phyloP scores from a whole-genome alignment of 2,329 filamentous ascomycete species.

The Talaromyces sp. region DNA sequence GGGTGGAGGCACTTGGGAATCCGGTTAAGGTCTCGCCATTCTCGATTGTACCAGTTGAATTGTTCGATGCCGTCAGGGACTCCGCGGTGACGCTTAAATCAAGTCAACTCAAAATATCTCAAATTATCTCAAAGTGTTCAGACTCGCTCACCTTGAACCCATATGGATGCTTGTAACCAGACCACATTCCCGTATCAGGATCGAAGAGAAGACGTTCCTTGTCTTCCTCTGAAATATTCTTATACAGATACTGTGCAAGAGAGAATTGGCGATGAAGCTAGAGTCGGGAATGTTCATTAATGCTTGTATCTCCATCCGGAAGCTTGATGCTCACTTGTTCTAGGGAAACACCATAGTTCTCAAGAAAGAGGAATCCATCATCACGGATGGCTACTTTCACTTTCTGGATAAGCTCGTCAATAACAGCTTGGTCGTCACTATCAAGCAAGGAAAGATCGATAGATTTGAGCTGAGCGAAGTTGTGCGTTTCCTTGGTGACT shows the following conservation, averaged over 20 bases:
- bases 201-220: slow-evolving; percentile 48
- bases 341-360: slow-evolving; percentile 51
- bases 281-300: not conserved
- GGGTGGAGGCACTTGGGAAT: slow-evolving; percentile 47
- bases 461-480: slow-evolving; percentile 43
- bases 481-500: slow-evolving; percentile 44
- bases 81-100: slow-evolving; percentile 39
- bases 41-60: slow-evolving; percentile 52
- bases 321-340: slow-evolving; percentile 29
- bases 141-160: slow-evolving; percentile 30
- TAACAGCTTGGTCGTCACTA: slow-evolving; percentile 41
- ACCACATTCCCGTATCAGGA: slow-evolving; percentile 49
- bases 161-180: slow-evolving; percentile 50
- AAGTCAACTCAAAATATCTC: slow-evolving; percentile 2
- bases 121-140: slow-evolving; percentile 28
- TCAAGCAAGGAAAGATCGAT: slow-evolving; percentile 46
- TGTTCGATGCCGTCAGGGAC: slow-evolving; percentile 51
- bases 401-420: slow-evolving; percentile 43
- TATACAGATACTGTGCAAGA: slow-evolving; percentile 50
- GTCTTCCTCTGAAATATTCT: slow-evolving; percentile 50
- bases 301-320: not conserved
- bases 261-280: slow-evolving; percentile 50
- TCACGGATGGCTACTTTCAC: slow-evolving; percentile 44
- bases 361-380: slow-evolving; percentile 47
- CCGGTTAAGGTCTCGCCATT: slow-evolving; percentile 43